phyloP scores from a whole-genome alignment of 306 rosid genomes.

The Pyrus pyrifolia region DNA sequence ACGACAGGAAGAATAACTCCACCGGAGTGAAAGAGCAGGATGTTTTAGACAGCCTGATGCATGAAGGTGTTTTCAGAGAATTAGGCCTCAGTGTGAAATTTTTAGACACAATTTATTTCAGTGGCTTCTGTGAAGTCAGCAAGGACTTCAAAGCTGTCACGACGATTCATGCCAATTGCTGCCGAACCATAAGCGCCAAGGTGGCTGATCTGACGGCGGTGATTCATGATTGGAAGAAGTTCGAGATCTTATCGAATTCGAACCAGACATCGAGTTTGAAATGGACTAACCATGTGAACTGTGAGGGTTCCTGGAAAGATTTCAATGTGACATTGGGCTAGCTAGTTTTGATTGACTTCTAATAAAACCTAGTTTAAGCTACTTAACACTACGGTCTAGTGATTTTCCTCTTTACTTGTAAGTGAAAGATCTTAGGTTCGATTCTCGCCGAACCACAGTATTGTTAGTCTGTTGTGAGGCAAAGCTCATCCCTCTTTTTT shows the following conservation, averaged over 20 bases:
- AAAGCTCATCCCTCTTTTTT: too few species aligned
- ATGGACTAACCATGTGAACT: constrained; percentile 4
- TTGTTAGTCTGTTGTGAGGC: too few species aligned
- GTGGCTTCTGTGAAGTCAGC: constrained; percentile 30
- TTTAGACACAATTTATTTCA: constrained; percentile 21
- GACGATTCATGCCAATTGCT: constrained; percentile 29
- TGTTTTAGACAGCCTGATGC: constrained; percentile 13
- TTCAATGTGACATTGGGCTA: neutral
- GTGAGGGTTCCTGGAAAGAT: neutral
- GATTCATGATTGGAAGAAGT: constrained; percentile 22
- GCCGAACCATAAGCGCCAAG: constrained; percentile 20
- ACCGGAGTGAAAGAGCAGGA: constrained; percentile 19
- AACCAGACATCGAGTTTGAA: neutral
- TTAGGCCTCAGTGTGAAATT: constrained; percentile 7
- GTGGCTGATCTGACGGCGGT: constrained; percentile 13
- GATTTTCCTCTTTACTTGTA: too few species aligned
- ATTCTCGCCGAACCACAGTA: neutral
- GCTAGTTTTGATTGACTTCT: neutral
- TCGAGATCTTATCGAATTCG: neutral
- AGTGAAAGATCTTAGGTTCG: too few species aligned
- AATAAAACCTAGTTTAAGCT: neutral
- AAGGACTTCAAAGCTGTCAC: constrained; percentile 16
- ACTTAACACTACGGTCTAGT: too few species aligned
- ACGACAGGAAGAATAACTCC: constrained; percentile 6
- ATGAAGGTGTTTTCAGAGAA: constrained; percentile 1